Base-by-base conservation (phyloP, 2,329 filamentous ascomycete species). In the Fusarium sp. region DNA sequence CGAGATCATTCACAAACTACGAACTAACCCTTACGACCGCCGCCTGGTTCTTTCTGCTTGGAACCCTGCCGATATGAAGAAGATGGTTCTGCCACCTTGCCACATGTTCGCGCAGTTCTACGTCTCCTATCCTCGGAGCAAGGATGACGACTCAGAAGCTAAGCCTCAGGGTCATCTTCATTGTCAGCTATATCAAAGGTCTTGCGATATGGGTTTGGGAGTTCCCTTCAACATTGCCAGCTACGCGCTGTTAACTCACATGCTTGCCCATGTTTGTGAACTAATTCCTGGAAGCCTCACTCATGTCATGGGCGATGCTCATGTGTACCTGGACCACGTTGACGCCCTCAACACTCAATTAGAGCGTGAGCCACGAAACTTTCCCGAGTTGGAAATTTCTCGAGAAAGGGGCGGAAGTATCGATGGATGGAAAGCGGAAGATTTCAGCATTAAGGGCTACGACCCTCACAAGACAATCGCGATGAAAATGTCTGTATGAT, bases 31-130 rank as follows among this genome's bases (percentile, higher is more conserved):
- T 0, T 97, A 95, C 81, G 96, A 98, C 80, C 89, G 96, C 1
- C 87, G 96, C 38, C 96, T 99, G 78, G 94, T 99, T 70, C 87
- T 99, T 67, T 93, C 89, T 72, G 96, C 96, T 1, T 99, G 96
- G 96, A 99, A 99, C 81, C 95, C 95, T 0, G 89, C 89, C 13
- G 95, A 98, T 81, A 82, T 98, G 74, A 88, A 88, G 75, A 92
- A 93, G 81, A 98, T 98, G 96, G 96, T 94, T 3, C 86, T 98
- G 36, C 95, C 96, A 72, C 96, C 96, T 3, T 98, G 95, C 81
- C 96, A 98, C 84, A 97, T 98, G 94, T 98, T 98, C 85, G 95
- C 95, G 10, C 96, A 98, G 80, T 98, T 98, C 79, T 98, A 97
- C 81, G 94, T 97, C 24, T 93, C 91, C 0, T 97, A 91, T 81